Conservation (phyloP, 1,139 yeast genomes). For the Kodamaea anthophila region DNA sequence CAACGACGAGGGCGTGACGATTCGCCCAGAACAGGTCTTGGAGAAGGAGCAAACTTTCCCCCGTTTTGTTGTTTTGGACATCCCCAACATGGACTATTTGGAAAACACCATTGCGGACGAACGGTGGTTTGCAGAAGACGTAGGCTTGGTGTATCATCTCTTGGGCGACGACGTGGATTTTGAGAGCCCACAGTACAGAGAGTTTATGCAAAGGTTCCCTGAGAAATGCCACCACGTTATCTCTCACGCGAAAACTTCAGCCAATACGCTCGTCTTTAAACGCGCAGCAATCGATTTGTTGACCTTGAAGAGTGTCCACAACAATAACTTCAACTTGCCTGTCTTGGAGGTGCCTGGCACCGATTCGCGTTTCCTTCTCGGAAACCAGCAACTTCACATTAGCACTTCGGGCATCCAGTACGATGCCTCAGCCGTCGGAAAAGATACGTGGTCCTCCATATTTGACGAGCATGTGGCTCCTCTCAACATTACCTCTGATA, state of each 20-base stretch:
- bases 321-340: slow-evolving; percentile 49
- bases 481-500: slow-evolving; percentile 13
- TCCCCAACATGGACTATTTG: slow-evolving; percentile 57
- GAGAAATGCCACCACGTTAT: slow-evolving; percentile 53
- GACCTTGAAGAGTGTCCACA: slow-evolving; percentile 52
- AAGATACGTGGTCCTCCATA: slow-evolving; percentile 33
- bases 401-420: slow-evolving; percentile 18
- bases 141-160: slow-evolving; percentile 66
- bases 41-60: slow-evolving; percentile 55
- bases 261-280: slow-evolving; percentile 54
- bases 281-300: slow-evolving; percentile 49
- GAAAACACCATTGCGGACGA: slow-evolving; percentile 30
- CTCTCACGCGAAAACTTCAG: slow-evolving; percentile 60
- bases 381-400: slow-evolving; percentile 26
- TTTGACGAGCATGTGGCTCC: slow-evolving; percentile 40
- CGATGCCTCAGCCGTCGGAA: slow-evolving; percentile 17
- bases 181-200: slow-evolving; percentile 36
- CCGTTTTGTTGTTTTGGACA: slow-evolving; percentile 64
- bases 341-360: slow-evolving; percentile 11
- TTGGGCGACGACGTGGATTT: slow-evolving; percentile 61
- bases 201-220: slow-evolving; percentile 45
- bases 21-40: slow-evolving; percentile 69
- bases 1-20: slow-evolving; percentile 50
- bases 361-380: slow-evolving; percentile 15
- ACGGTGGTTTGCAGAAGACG: slow-evolving; percentile 20